Percentiles rank a stretch among this genome's conserved stretches.
phyloP scores from a whole-genome alignment of 2,329 filamentous ascomycete species.

The Alternaria conjuncta region DNA sequence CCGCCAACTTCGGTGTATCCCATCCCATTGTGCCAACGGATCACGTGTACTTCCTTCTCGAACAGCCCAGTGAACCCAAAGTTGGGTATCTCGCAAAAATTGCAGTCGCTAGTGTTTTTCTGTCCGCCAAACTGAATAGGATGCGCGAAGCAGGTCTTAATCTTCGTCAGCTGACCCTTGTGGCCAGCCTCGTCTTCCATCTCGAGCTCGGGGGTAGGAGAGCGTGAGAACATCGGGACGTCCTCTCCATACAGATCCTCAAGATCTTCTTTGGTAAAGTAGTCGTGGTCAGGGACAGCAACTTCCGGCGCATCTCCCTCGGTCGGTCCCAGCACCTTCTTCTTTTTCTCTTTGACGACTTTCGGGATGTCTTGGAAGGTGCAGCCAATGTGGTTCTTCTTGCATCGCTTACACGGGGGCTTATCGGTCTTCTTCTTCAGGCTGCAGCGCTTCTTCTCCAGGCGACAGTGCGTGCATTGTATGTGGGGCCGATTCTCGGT shows the following conservation, averaged over 20 bases:
- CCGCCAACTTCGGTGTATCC: conserved; percentile 49
- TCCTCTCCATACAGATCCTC: conserved; percentile 17
- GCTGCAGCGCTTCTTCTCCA: conserved; percentile 38
- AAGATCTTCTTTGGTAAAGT: conserved; percentile 25
- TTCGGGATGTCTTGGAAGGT: conserved; percentile 35
- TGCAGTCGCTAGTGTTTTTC: conserved; percentile 35
- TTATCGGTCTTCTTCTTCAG: conserved; percentile 34
- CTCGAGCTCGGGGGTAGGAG: conserved; percentile 29
- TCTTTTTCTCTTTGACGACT: conserved; percentile 12
- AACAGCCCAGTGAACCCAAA: conserved; percentile 52
- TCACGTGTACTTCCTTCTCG: conserved; percentile 42
- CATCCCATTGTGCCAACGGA: conserved; percentile 42
- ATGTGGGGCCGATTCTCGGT: conserved; percentile 21
- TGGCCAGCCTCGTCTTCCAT: conserved; percentile 38
- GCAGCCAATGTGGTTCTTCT: conserved; percentile 33
- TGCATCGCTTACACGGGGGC: conserved; percentile 44
- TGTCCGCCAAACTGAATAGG: conserved; percentile 46
- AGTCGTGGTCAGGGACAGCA: neutral
- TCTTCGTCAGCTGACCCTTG: conserved; percentile 33
- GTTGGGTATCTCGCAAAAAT: conserved; percentile 51
- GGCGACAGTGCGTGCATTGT: conserved; percentile 39
- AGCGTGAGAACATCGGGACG: conserved; percentile 7
- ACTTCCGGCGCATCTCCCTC: conserved; percentile 12
- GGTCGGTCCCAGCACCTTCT: neutral
- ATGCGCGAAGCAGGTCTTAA: conserved; percentile 51